These are phyloP conservation scores for Citrus australasica DNA, from an alignment of 345 rosid genomes.

Conservation along the genomic window DNA sequence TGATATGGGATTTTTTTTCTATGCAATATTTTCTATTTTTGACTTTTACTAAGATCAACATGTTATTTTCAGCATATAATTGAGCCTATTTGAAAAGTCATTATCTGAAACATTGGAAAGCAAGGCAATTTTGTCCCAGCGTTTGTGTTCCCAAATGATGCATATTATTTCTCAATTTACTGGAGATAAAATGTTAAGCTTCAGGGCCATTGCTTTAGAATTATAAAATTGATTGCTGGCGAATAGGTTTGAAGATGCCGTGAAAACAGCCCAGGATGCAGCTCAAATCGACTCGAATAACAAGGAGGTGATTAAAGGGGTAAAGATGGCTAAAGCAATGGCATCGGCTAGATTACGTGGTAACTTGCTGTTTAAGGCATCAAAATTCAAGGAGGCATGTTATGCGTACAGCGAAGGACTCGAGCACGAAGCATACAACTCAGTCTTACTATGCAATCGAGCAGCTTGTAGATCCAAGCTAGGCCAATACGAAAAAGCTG, in stretches of 20 bases:
- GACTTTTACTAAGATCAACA: background rate
- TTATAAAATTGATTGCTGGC: background rate
- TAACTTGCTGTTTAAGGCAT: slow-evolving; percentile 66
- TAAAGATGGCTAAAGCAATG: slow-evolving; percentile 50
- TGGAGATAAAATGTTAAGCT: background rate
- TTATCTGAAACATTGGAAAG: background rate
- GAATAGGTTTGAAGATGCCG: slow-evolving; percentile 75
- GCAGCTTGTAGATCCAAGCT: slow-evolving; percentile 82
- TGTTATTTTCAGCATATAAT: background rate
- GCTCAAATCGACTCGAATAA: slow-evolving; percentile 61
- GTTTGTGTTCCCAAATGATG: background rate
- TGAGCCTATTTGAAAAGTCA: too few species aligned
- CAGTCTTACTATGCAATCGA: slow-evolving; percentile 86
- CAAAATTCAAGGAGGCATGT: slow-evolving; percentile 61
- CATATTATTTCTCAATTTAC: background rate
- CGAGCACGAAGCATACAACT: slow-evolving; percentile 59
- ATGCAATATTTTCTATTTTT: background rate
- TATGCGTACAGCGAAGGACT: slow-evolving; percentile 76
- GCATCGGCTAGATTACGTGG: slow-evolving; percentile 65
- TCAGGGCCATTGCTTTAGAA: background rate
- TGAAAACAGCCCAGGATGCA: slow-evolving; percentile 66
- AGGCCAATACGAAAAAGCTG: slow-evolving; percentile 59
- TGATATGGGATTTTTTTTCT: too few species aligned
- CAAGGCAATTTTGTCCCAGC: background rate
- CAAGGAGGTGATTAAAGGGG: slow-evolving; percentile 44